Evolutionary conservation across 2,329 filamentous ascomycete species (phyloP).

Genomic region (Paradendryphiella salina): DNA sequence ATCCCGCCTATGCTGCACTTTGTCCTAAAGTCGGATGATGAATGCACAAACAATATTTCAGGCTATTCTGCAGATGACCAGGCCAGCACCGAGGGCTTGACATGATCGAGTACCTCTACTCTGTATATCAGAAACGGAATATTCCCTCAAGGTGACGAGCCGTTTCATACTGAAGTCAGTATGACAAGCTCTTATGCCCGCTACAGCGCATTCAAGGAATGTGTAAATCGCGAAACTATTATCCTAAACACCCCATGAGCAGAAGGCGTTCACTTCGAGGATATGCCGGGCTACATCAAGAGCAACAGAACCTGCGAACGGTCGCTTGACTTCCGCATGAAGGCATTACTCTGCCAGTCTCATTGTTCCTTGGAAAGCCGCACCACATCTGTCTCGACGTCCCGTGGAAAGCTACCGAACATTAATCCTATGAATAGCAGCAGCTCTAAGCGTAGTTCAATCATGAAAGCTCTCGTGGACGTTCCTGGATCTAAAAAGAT

Average conservation of each 20-base stretch:
- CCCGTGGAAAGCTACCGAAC: not conserved
- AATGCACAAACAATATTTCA: too few relatives aligned
- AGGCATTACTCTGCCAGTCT: constrained; percentile 13
- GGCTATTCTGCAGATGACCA: too few relatives aligned
- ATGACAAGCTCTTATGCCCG: constrained; percentile 13
- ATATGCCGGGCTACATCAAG: not conserved
- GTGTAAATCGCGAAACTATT: constrained; percentile 20
- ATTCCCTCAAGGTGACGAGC: too few relatives aligned
- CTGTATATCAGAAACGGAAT: too few relatives aligned
- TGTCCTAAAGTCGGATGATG: constrained; percentile 1
- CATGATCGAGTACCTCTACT: too few relatives aligned
- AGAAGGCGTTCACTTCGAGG: not conserved
- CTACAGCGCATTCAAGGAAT: constrained; percentile 18
- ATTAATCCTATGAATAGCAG: not conserved
- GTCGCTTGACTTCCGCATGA: constrained; percentile 19
- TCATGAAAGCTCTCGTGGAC: not conserved
- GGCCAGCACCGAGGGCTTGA: too few relatives aligned
- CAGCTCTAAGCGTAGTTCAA: not conserved
- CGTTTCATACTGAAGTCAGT: too few relatives aligned
- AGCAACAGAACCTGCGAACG: constrained; percentile 16
- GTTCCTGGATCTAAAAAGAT: too few relatives aligned
- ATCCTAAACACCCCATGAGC: constrained; percentile 25
- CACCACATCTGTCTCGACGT: not conserved
- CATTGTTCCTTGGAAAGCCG: not conserved
- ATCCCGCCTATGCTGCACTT: constrained; percentile 21